phyloP scores from a whole-genome alignment of 805 yeast genomes.

The Jamesozyma piceae region DNA sequence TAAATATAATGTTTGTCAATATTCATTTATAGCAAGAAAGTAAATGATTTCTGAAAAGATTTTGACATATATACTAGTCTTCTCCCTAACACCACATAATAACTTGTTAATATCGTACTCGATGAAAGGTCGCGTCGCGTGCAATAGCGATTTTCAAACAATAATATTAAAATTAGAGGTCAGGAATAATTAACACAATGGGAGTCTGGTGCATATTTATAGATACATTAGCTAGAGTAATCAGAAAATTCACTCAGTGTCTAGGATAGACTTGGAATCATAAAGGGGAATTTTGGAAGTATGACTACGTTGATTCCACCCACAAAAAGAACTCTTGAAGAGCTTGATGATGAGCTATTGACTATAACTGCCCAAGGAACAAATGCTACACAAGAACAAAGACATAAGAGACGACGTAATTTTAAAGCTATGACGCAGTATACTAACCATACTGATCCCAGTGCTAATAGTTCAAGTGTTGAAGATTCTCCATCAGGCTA shows the following conservation, averaged over 20 bases:
- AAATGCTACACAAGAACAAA: constrained; percentile 6
- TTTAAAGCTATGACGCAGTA: constrained; percentile 26
- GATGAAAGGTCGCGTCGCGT: neutral
- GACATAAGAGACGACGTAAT: constrained; percentile 16
- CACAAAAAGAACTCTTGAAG: constrained; percentile 11
- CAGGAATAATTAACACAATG: no score
- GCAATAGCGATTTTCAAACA: neutral
- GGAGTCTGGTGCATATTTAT: no score
- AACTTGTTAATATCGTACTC: neutral
- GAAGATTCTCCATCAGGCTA: constrained; percentile 44
- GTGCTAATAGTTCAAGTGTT: neutral
- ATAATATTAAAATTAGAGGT: no score
- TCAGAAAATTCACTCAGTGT: no score
- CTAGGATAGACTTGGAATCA: no score
- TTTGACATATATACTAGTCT: no score
- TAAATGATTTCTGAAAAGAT: no score
- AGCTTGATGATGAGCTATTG: constrained; percentile 13
- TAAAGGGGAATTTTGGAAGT: neutral
- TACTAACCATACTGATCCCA: constrained; percentile 2
- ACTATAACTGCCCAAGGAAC: constrained; percentile 11
- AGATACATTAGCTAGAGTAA: no score
- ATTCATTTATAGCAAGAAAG: no score
- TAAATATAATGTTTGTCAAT: no score
- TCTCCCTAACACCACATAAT: neutral
- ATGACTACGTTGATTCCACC: neutral